Conservation (phyloP, 305 asterid species). For the Stenogyne calaminthoides region DNA sequence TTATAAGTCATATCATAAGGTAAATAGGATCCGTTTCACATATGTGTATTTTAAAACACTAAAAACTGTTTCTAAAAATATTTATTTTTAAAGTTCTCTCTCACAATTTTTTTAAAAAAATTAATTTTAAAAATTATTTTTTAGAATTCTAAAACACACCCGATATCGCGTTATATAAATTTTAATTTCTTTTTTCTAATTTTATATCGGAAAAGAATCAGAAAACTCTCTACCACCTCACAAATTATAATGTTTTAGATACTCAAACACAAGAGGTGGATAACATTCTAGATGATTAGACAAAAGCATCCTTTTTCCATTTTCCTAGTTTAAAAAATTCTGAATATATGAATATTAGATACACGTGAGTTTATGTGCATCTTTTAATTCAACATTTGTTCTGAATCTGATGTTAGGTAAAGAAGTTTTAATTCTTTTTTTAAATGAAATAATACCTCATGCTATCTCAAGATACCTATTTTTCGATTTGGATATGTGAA, state of each 20-base stretch:
- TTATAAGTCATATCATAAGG: no score
- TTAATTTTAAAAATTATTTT: no score
- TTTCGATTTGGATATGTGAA: not conserved
- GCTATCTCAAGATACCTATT: not conserved
- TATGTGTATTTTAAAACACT: no score
- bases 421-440: not conserved
- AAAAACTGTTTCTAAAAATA: no score
- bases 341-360: not conserved
- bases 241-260: not conserved
- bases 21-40: no score
- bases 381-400: not conserved
- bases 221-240: not conserved
- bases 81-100: no score
- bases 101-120: no score
- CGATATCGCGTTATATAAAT: no score
- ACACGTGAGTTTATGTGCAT: not conserved
- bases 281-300: not conserved
- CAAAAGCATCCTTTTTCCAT: not conserved
- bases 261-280: constrained; percentile 13
- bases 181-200: not conserved
- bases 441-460: not conserved
- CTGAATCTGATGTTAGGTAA: not conserved
- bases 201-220: not conserved
- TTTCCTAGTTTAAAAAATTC: not conserved
- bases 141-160: no score